Evolutionary conservation across 2,329 filamentous ascomycete genomes (phyloP).

Genomic region (Colletotrichum simmondsii): DNA sequence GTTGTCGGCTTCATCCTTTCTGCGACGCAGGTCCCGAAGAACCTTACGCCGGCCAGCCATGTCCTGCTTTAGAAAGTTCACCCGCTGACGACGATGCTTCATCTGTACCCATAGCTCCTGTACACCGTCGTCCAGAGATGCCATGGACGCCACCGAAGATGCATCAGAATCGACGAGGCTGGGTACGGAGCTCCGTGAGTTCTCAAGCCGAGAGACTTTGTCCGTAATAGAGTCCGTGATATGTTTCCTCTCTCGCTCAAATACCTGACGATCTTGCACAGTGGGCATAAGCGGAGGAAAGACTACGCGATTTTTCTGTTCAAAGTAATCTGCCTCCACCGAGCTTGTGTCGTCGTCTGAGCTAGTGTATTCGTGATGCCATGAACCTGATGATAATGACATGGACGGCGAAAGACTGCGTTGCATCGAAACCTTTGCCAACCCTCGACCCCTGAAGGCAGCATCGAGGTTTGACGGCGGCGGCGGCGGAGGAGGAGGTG

Average conservation of each 20-base stretch:
- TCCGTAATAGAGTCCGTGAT: conserved; percentile 45
- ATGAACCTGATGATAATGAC: conserved; percentile 11
- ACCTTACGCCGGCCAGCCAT: conserved; percentile 47
- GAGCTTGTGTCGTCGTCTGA: conserved; percentile 21
- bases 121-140: conserved; percentile 40
- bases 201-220: conserved; percentile 47
- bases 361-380: conserved; percentile 6
- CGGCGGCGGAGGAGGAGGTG: conserved; percentile 4
- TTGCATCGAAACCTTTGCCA: background rate
- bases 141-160: conserved; percentile 19
- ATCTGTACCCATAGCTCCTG: conserved; percentile 48
- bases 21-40: conserved; percentile 44
- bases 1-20: conserved; percentile 51
- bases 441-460: background rate
- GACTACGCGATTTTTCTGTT: conserved; percentile 10
- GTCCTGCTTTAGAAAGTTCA: conserved; percentile 42
- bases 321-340: conserved; percentile 16
- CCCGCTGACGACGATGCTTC: conserved; percentile 45
- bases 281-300: conserved; percentile 34
- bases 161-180: conserved; percentile 19
- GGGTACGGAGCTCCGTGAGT: conserved; percentile 37
- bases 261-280: background rate
- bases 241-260: conserved; percentile 1
- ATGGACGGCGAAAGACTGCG: background rate
- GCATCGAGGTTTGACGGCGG: background rate